Evolutionary conservation across 2,329 filamentous ascomycete genomes (phyloP).

Genomic region (Fusarium napiforme): DNA sequence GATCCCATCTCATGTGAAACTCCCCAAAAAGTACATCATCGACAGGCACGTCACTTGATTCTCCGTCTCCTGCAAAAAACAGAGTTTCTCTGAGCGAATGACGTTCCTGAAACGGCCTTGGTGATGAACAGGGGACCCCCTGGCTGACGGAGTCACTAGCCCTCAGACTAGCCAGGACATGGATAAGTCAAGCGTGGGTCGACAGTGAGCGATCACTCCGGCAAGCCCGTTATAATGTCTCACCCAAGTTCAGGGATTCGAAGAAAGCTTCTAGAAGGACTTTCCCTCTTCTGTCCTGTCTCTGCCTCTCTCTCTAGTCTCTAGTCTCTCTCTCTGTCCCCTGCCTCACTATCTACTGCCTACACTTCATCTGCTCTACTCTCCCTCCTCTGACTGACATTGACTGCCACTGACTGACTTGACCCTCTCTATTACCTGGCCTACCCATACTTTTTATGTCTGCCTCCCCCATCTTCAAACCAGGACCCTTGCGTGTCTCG

Average conservation of each 20-base stretch:
- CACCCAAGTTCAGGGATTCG: constrained; percentile 41
- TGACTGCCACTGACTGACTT: background rate
- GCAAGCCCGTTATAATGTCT: constrained; percentile 48
- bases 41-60: constrained; percentile 28
- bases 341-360: constrained; percentile 8
- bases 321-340: background rate
- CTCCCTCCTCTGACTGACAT: constrained; percentile 8
- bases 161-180: constrained; percentile 39
- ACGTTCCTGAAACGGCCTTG: constrained; percentile 46
- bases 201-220: constrained; percentile 43
- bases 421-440: background rate
- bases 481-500: constrained; percentile 27
- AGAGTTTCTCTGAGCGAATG: constrained; percentile 35
- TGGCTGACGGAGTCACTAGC: constrained; percentile 32
- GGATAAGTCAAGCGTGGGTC: constrained; percentile 37
- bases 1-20: constrained; percentile 18
- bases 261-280: constrained; percentile 49
- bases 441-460: constrained; percentile 10
- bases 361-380: background rate
- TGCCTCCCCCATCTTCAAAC: constrained; percentile 19
- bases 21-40: constrained; percentile 15
- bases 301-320: background rate
- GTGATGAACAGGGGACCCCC: constrained; percentile 33
- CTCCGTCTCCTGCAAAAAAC: constrained; percentile 9
- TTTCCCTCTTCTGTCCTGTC: background rate